A percentile compares a stretch with the other conserved stretches of the same genome.
These are phyloP conservation scores for Aspergillus egyptiacus DNA, from an alignment of 495 filamentous ascomycete species.

Conservation along the genomic window DNA sequence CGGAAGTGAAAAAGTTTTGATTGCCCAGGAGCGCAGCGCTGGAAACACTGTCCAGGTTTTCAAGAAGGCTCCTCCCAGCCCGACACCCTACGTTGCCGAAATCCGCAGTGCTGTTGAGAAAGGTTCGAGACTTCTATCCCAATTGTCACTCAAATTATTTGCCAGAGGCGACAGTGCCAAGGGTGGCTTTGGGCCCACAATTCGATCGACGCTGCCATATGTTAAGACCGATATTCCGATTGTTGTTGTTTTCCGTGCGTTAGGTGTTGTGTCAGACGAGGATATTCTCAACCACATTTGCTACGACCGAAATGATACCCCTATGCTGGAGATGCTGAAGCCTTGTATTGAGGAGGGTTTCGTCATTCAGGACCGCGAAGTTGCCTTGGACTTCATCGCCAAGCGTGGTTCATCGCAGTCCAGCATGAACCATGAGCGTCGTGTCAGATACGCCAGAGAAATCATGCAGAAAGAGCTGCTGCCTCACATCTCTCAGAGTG, in stretches of 20 bases:
- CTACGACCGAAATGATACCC: slow-evolving; percentile 88
- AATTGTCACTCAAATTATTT: slow-evolving; percentile 79
- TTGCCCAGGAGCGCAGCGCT: slow-evolving; percentile 94
- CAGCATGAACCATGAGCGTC: slow-evolving; percentile 72
- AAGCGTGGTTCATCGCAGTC: slow-evolving; percentile 71
- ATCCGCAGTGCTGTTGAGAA: slow-evolving; percentile 96
- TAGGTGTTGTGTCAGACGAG: slow-evolving; percentile 95
- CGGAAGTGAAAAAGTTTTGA: slow-evolving; percentile 97
- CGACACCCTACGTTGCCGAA: slow-evolving; percentile 87
- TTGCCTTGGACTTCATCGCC: slow-evolving; percentile 93
- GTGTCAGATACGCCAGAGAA: slow-evolving; percentile 84
- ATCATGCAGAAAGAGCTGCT: slow-evolving; percentile 95
- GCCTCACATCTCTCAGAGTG: slow-evolving; percentile 90
- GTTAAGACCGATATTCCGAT: slow-evolving; percentile 91
- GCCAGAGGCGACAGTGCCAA: slow-evolving; percentile 73
- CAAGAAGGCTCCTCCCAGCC: slow-evolving; percentile 84
- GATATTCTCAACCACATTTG: slow-evolving; percentile 97
- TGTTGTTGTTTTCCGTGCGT: slow-evolving; percentile 87
- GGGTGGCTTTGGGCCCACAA: slow-evolving; percentile 76
- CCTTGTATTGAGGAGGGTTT: slow-evolving; percentile 96
- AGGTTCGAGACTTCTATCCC: slow-evolving; percentile 86
- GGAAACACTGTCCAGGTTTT: slow-evolving; percentile 99
- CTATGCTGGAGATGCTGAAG: slow-evolving; percentile 96
- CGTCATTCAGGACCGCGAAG: slow-evolving; percentile 89
- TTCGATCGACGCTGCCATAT: slow-evolving; percentile 84